phyloP scores from a whole-genome alignment of 257 asterid genomes.

The Lycium ferocissimum region DNA sequence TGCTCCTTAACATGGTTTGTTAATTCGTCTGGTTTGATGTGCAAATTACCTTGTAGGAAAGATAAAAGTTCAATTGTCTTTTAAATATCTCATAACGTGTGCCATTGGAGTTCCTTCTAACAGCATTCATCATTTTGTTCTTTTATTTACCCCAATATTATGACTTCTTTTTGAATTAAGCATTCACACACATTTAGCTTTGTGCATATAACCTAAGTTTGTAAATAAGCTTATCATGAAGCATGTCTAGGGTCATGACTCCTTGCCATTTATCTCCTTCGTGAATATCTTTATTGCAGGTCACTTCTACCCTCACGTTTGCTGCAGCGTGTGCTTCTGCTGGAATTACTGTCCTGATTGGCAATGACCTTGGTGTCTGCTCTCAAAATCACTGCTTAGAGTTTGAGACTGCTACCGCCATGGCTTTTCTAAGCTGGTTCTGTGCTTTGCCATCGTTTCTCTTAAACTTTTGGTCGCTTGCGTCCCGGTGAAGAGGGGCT shows the following conservation, averaged over 20 bases:
- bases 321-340: slow-evolving; percentile 99
- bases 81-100: background rate
- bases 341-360: slow-evolving; percentile 92
- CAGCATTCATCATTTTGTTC: background rate
- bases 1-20: background rate
- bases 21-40: background rate
- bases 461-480: slow-evolving; percentile 88
- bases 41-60: background rate
- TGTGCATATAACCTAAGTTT: background rate
- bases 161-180: background rate
- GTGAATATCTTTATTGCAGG: slow-evolving; percentile 54
- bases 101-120: background rate
- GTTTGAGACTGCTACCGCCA: slow-evolving; percentile 93
- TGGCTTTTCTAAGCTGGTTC: slow-evolving; percentile 98
- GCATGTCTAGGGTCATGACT: background rate
- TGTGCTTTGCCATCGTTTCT: slow-evolving; percentile 83
- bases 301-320: slow-evolving; percentile 83
- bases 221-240: background rate
- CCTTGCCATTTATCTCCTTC: background rate
- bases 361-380: slow-evolving; percentile 82
- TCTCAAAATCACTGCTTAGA: slow-evolving; percentile 78
- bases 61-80: background rate
- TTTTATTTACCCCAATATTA: background rate
- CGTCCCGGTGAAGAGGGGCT: slow-evolving; percentile 61
- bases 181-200: background rate